Conservation (phyloP, 2,329 filamentous ascomycete species). For the Sclerotinia subarctica region DNA sequence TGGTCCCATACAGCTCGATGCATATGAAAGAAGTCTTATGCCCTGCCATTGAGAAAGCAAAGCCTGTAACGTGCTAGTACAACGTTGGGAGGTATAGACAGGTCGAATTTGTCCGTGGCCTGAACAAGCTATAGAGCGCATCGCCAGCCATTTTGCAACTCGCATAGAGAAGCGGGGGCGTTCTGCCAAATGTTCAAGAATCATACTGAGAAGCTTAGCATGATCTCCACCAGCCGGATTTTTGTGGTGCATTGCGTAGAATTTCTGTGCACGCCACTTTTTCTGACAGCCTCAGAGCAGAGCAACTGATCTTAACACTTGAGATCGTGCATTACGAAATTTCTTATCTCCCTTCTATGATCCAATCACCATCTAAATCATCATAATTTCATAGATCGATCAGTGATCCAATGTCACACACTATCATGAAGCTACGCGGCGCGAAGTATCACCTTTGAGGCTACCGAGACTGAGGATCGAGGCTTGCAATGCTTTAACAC, state of each 20-base stretch:
- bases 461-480: neutral
- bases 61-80: neutral
- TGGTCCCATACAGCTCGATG: constrained; percentile 65
- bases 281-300: neutral
- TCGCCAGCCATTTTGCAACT: neutral
- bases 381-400: neutral
- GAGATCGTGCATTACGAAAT: neutral
- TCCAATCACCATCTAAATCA: no score
- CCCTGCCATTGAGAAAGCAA: neutral
- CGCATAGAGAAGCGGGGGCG: neutral
- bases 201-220: neutral
- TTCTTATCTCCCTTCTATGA: neutral
- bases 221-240: neutral
- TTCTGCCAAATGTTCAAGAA: neutral
- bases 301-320: neutral
- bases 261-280: neutral
- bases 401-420: neutral
- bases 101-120: neutral
- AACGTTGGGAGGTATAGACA: neutral
- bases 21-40: constrained; percentile 57
- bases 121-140: neutral
- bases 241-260: neutral
- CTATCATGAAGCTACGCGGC: neutral
- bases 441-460: neutral
- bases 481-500: neutral